phyloP scores from a whole-genome alignment of 169 alveolate species.

The Plasmodium gaboni region DNA sequence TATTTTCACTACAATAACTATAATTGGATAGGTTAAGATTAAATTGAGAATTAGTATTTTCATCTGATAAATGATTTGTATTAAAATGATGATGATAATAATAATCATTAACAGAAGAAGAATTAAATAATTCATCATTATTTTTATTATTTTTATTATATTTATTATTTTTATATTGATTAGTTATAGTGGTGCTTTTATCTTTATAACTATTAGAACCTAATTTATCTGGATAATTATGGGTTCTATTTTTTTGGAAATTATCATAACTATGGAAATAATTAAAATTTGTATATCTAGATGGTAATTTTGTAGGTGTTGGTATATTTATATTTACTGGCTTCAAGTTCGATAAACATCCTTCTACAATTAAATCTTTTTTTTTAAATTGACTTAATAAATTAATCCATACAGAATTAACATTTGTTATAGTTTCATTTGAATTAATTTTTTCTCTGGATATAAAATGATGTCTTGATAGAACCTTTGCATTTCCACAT shows the following conservation, averaged over 20 bases:
- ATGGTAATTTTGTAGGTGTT: conserved; percentile 42
- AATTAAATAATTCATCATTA: no score
- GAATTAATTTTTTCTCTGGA: conserved; percentile 79
- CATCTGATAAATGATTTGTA: neutral
- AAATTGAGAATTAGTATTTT: neutral
- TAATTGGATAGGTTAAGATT: conserved; percentile 22
- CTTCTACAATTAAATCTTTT: conserved; percentile 92
- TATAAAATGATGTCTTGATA: conserved; percentile 60
- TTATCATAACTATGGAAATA: conserved; percentile 19
- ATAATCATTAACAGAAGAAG: no score
- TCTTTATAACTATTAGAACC: neutral
- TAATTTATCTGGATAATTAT: neutral
- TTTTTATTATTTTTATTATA: neutral
- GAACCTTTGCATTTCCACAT: conserved; percentile 86
- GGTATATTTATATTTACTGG: conserved; percentile 58
- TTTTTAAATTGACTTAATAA: conserved; percentile 92
- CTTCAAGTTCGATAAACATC: conserved; percentile 89
- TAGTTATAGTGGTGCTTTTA: neutral
- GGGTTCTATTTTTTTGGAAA: neutral
- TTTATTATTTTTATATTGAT: neutral
- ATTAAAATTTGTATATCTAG: conserved; percentile 37
- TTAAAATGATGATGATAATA: no score
- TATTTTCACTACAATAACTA: conserved; percentile 39
- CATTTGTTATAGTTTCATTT: conserved; percentile 78
- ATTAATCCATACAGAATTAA: conserved; percentile 89